phyloP scores from a whole-genome alignment of 2,329 filamentous ascomycete species.

The Aspergillus uvarum region DNA sequence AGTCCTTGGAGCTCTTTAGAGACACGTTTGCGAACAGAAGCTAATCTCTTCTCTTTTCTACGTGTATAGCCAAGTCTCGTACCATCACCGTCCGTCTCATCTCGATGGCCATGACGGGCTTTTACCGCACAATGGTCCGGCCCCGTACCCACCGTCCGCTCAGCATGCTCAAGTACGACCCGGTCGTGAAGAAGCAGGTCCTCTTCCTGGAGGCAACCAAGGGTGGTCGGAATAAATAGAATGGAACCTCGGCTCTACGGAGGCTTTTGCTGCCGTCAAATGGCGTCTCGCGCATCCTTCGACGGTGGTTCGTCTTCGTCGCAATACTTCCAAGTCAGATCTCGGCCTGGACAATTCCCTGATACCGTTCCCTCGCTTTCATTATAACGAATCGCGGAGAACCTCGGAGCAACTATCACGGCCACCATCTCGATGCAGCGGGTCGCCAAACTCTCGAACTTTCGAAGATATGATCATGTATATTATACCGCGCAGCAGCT shows the following conservation, averaged over 20 bases:
- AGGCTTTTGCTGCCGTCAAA: too few species aligned
- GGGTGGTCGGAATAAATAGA: conserved; percentile 57
- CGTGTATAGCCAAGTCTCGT: conserved; percentile 74
- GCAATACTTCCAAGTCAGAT: background rate
- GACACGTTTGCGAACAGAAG: too few species aligned
- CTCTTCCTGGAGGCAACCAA: conserved; percentile 93
- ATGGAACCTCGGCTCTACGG: too few species aligned
- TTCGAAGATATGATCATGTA: conserved; percentile 24
- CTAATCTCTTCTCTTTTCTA: too few species aligned
- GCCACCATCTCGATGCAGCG: background rate
- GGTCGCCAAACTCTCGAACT: conserved; percentile 3
- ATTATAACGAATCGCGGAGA: too few species aligned
- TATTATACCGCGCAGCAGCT: conserved; percentile 22
- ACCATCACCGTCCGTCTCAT: conserved; percentile 90
- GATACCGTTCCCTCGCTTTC: too few species aligned
- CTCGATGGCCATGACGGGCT: conserved; percentile 98
- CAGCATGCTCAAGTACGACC: conserved; percentile 99
- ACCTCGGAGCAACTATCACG: background rate
- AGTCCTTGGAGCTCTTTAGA: too few species aligned
- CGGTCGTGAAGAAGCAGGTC: conserved; percentile 93
- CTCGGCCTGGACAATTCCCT: too few species aligned
- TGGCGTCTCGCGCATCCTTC: too few species aligned
- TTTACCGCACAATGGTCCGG: conserved; percentile 87
- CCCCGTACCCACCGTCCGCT: conserved; percentile 78
- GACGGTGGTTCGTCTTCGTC: background rate